Evolutionary conservation across 2,329 filamentous ascomycete genomes (phyloP).

Genomic region (Erysiphe neolycopersici): DNA sequence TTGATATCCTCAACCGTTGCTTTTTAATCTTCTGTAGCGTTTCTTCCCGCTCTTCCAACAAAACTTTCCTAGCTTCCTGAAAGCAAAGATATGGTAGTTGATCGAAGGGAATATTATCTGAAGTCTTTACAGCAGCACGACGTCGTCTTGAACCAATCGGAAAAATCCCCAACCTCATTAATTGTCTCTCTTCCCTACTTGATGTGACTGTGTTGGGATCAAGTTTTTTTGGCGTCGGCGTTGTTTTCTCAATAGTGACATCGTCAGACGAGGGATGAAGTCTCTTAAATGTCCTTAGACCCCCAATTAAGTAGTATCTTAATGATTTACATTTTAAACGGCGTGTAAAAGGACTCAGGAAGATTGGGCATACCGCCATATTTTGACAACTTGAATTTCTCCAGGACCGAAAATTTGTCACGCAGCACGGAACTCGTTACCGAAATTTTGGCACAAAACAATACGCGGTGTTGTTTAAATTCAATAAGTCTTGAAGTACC

Average conservation of each 20-base stretch:
- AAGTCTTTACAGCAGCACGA: conserved; percentile 38
- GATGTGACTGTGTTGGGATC: conserved; percentile 45
- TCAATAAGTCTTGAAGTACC: too few relatives aligned
- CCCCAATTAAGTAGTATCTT: conserved; percentile 4
- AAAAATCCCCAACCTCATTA: conserved; percentile 39
- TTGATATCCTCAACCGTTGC: conserved; percentile 40
- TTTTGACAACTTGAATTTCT: too few relatives aligned
- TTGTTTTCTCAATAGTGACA: conserved; percentile 15
- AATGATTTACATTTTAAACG: too few relatives aligned
- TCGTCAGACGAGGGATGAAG: conserved; percentile 15
- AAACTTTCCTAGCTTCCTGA: conserved; percentile 71
- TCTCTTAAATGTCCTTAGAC: conserved; percentile 11
- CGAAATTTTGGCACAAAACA: too few relatives aligned
- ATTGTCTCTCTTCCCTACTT: conserved; percentile 33
- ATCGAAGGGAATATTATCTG: conserved; percentile 54
- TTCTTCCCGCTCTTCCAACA: conserved; percentile 53
- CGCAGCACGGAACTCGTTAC: too few relatives aligned
- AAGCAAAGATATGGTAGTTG: conserved; percentile 93
- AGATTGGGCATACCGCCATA: too few relatives aligned
- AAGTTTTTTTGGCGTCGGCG: conserved; percentile 12
- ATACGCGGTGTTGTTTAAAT: too few relatives aligned
- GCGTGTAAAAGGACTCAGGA: too few relatives aligned
- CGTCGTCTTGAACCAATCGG: conserved; percentile 69
- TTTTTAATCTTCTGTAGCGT: conserved; percentile 49
- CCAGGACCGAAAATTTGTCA: too few relatives aligned